Percentiles rank a stretch among this genome's conserved stretches.
These are phyloP conservation scores for Aspergillus nidulans DNA, from an alignment of 495 filamentous ascomycete species.

Conservation along the genomic window DNA sequence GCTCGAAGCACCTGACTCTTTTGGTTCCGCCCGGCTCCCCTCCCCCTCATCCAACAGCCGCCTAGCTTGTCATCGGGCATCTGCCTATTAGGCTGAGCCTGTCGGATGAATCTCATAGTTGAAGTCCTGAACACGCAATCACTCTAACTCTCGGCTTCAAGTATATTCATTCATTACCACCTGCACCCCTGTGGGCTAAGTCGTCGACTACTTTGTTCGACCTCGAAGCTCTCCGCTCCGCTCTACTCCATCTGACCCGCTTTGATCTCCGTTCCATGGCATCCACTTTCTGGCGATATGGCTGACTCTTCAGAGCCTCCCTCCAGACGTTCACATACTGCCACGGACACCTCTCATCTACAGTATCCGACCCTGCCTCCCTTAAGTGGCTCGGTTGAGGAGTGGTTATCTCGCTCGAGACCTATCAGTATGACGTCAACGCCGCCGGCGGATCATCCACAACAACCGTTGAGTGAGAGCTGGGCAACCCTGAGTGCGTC, in stretches of 20 bases:
- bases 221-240: slow-evolving; percentile 17
- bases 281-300: slow-evolving; percentile 27
- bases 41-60: slow-evolving; percentile 13
- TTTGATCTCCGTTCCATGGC: slow-evolving; percentile 21
- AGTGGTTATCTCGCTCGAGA: slow-evolving; percentile 46
- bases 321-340: slow-evolving; percentile 26
- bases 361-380: slow-evolving; percentile 45
- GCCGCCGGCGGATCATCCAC: slow-evolving; percentile 15
- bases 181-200: slow-evolving; percentile 10
- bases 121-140: background rate
- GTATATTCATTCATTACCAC: slow-evolving; percentile 14
- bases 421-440: slow-evolving; percentile 42
- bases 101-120: slow-evolving; percentile 5
- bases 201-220: slow-evolving; percentile 16
- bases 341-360: slow-evolving; percentile 30
- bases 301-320: slow-evolving; percentile 38
- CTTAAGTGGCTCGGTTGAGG: slow-evolving; percentile 42
- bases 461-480: slow-evolving; percentile 41
- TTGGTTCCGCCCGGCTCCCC: slow-evolving; percentile 17
- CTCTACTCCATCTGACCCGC: slow-evolving; percentile 10
- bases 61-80: slow-evolving; percentile 20
- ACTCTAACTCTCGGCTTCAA: slow-evolving; percentile 10
- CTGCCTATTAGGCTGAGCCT: slow-evolving; percentile 22
- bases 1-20: slow-evolving; percentile 14
- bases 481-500: slow-evolving; percentile 46